Conservation (phyloP, 2,329 filamentous ascomycete genomes). For the Colletotrichum higginsianum region DNA sequence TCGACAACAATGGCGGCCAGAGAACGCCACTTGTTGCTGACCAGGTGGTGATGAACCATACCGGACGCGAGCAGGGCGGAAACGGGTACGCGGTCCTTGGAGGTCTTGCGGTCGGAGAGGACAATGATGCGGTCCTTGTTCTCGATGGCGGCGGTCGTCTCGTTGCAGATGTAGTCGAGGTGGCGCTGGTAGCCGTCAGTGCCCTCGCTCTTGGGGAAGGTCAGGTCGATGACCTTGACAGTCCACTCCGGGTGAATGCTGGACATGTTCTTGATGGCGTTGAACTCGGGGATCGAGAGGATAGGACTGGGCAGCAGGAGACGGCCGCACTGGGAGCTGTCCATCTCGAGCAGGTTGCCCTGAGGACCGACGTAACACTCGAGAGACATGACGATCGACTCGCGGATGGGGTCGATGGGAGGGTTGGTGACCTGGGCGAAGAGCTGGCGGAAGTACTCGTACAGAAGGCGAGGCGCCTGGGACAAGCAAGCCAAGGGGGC, state of each 20-base stretch:
- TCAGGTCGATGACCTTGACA: slow-evolving; percentile 91
- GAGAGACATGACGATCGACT: slow-evolving; percentile 98
- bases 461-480: slow-evolving; percentile 88
- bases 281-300: slow-evolving; percentile 91
- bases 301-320: slow-evolving; percentile 91
- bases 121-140: slow-evolving; percentile 88
- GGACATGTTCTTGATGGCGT: slow-evolving; percentile 84
- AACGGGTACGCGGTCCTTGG: slow-evolving; percentile 84
- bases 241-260: slow-evolving; percentile 84
- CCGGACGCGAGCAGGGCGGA: slow-evolving; percentile 90
- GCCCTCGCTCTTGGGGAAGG: slow-evolving; percentile 89
- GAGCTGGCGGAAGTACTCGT: slow-evolving; percentile 97
- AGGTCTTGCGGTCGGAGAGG: slow-evolving; percentile 90
- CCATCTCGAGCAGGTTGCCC: slow-evolving; percentile 95
- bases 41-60: slow-evolving; percentile 95
- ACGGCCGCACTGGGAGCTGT: slow-evolving; percentile 87
- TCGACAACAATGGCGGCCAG: slow-evolving; percentile 90
- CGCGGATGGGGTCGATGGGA: slow-evolving; percentile 95
- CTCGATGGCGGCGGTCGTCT: slow-evolving; percentile 86
- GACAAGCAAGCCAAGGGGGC: slow-evolving; percentile 92
- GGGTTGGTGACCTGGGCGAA: slow-evolving; percentile 99
- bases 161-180: slow-evolving; percentile 89
- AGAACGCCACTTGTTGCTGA: slow-evolving; percentile 95
- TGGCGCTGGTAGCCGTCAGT: slow-evolving; percentile 88
- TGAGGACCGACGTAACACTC: slow-evolving; percentile 97